Base-by-base conservation (phyloP, 495 filamentous ascomycete species). In the Penicillium riverlandense region DNA sequence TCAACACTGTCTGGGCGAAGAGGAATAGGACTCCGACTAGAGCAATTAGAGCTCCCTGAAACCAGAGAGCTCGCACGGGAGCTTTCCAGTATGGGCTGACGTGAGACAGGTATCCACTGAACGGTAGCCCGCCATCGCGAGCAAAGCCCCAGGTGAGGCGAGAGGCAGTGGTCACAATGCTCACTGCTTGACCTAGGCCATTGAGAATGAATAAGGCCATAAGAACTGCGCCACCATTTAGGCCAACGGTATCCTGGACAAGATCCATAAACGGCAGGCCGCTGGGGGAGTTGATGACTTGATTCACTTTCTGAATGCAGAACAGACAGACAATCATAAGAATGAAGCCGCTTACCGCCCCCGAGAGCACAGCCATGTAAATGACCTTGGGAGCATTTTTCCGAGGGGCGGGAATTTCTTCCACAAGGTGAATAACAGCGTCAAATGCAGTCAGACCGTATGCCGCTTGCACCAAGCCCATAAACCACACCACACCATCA, bases 321-420 rank as follows among this genome's bases (percentile, higher is more conserved):
- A 89, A 90, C 43, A 84, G 77, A 36, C 88, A 72, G n/a, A 84
- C 76, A 35, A 90, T 77, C 52, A 82, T 76, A 57, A 85, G 86
- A 52, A 76, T 69, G 50, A 88, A 85, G 0, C 84, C 81, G 14
- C 59, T 66, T 8, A 69, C 39, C 7, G 84, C 39, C 79, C 67
- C 67, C 12, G 57, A 57, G 2, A 64, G 43, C 11, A 71, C 62
- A 3, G 63, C 56, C 0, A 69, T 49, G 44, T 58, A 65, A 34
- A 71, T 67, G 11, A 65, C 63, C 7, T 53, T 51, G 0, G 67
- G 67, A 0, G 63, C 65, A 37, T 71, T 69, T 38, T 56, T 57
- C 15, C 65, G 59, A 2, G 67, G 67, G 0, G 60, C 57, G 3
- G 67, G 67, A 11, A 71, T 67, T 41, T 71, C 67, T 37, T 72